These are phyloP conservation scores for Tolypocladium ophioglossoides DNA, from an alignment of 2,329 filamentous ascomycete species.

Conservation along the genomic window DNA sequence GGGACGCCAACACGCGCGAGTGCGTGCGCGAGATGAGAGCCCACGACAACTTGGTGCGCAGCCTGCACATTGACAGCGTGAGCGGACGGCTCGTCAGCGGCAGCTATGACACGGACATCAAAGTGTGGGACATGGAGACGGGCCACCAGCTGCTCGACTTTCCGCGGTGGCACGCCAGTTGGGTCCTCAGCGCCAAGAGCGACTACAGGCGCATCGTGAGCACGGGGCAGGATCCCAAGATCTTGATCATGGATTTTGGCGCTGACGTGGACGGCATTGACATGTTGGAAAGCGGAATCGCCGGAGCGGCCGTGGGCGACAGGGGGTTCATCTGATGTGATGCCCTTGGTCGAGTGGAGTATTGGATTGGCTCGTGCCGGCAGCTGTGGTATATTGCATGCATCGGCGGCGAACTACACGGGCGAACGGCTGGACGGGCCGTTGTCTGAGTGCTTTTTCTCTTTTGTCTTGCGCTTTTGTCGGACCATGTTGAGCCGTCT, in stretches of 20 bases:
- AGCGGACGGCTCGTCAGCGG: slow-evolving; percentile 82
- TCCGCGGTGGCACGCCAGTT: slow-evolving; percentile 90
- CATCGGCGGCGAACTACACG: not conserved
- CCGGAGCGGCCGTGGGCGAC: slow-evolving; percentile 4
- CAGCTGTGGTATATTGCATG: not conserved
- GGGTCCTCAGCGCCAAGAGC: slow-evolving; percentile 92
- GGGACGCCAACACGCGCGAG: slow-evolving; percentile 84
- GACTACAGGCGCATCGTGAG: slow-evolving; percentile 92
- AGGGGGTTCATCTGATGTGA: slow-evolving; percentile 15
- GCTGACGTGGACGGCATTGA: slow-evolving; percentile 47
- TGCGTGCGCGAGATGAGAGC: slow-evolving; percentile 72
- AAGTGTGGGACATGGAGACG: slow-evolving; percentile 80
- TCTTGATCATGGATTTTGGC: slow-evolving; percentile 89
- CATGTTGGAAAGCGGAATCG: slow-evolving; percentile 38
- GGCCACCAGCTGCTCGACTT: slow-evolving; percentile 74
- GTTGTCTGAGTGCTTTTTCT: not conserved
- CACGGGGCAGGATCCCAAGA: slow-evolving; percentile 87
- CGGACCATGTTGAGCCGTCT: not conserved
- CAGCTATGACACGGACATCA: slow-evolving; percentile 91
- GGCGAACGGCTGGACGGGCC: not conserved
- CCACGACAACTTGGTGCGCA: slow-evolving; percentile 78
- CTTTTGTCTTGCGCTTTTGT: no score
- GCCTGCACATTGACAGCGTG: slow-evolving; percentile 78
- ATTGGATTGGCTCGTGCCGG: not conserved
- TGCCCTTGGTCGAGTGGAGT: not conserved